A percentile compares a stretch with the other conserved stretches of the same genome.
These are phyloP conservation scores for Colletotrichum caudatum DNA, from an alignment of 2,329 filamentous ascomycete genomes.

Conservation along the genomic window DNA sequence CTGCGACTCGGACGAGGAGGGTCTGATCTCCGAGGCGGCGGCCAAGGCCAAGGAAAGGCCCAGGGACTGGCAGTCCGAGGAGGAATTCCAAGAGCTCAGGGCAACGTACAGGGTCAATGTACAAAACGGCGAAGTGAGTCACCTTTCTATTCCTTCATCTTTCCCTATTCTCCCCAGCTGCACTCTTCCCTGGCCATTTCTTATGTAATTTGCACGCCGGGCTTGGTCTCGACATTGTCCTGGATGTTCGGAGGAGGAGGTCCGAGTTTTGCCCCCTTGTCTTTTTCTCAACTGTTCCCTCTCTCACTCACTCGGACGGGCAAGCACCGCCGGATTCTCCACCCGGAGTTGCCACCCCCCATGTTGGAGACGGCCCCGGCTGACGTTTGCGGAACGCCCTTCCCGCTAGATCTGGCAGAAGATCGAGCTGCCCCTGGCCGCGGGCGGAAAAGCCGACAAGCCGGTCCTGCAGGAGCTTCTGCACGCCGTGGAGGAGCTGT, in stretches of 20 bases:
- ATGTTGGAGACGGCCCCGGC: background rate
- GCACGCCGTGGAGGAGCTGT: conserved; percentile 69
- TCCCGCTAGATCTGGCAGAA: conserved; percentile 57
- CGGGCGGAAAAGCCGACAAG: conserved; percentile 53
- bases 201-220: background rate
- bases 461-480: conserved; percentile 62
- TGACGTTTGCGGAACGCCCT: conserved; percentile 1
- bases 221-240: background rate
- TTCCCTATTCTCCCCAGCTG: background rate
- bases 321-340: background rate
- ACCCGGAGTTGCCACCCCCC: background rate
- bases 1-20: conserved; percentile 50
- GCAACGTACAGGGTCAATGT: conserved; percentile 60
- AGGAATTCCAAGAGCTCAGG: conserved; percentile 61
- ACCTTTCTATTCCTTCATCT: background rate
- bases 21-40: conserved; percentile 35
- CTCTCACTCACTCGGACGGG: background rate
- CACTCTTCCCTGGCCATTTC: background rate
- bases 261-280: background rate
- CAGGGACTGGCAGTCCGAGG: conserved; percentile 61
- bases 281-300: no score
- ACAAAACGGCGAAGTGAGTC: conserved; percentile 66
- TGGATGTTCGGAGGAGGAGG: background rate
- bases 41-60: conserved; percentile 47
- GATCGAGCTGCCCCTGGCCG: conserved; percentile 56